Base-by-base conservation (phyloP, 192 early-diverging fungal species). In the Coemansia sp. region DNA sequence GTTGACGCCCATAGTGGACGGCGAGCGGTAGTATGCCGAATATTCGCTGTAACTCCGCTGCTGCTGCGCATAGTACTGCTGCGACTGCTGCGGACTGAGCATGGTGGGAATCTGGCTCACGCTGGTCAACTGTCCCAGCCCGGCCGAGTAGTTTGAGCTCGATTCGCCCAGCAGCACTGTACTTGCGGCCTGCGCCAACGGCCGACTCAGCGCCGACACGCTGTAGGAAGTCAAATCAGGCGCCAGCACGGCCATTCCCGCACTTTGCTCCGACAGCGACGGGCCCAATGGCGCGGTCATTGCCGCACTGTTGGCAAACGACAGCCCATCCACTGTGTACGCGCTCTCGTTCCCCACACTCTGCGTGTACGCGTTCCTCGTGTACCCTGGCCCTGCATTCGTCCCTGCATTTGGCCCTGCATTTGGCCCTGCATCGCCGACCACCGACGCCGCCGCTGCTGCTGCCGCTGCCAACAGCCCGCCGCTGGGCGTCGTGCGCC, bases 151-250 rank as follows among this genome's bases (percentile, higher is more conserved):
- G 28, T 31, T 31, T 31, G 28, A 31, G 6, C 28, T 5, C 4
- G 28, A 31, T 4, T 31, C 28, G 50, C 59, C 60, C 19, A 74
- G 34, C 55, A 81, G 62, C 59, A 68, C 53, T 5, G 78, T 72
- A 57, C 62, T 56, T 28, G 55, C 67, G 9, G 62, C 25, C 62
- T 71, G 72, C 20, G 57, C 64, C 2, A 81, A 66, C 44, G 78
- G 78, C 2, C 78, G 65, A 31, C 72, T 81, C 37, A 81, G 70
- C 12, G 78, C 72, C 40, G 78, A 81, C n/a, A 81, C 68, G 34
- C 72, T 81, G 56, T 81, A 80, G 2, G 77, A 49, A 40, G 65
- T 71, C 52, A 75, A 15, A 31, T 81, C 78, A 8, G 70, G 62
- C 15, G 42, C 42, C 21, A 1, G 40, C 22, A 21, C 57, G 0